These are phyloP conservation scores for Trifolium dubium DNA, from an alignment of 306 rosid species.

Conservation along the genomic window DNA sequence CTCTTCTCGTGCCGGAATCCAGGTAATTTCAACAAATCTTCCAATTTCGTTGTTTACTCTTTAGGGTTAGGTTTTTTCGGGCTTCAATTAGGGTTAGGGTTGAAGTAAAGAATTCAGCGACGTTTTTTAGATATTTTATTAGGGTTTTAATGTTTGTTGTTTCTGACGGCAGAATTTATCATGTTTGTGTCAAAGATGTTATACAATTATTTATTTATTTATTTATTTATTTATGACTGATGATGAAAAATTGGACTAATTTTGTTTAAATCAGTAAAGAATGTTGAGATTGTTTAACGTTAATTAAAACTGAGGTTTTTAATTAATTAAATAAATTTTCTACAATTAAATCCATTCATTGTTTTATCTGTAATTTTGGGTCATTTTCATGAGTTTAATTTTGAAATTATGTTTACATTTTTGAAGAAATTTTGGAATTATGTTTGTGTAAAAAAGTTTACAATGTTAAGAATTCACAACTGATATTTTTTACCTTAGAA, in stretches of 20 bases:
- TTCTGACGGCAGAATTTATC: not conserved
- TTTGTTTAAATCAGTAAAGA: not conserved
- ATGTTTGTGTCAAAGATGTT: not conserved
- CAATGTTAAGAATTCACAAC: not conserved
- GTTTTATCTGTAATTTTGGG: too few species aligned
- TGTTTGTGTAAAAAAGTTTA: too few species aligned
- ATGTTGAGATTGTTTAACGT: not conserved
- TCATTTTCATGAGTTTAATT: not conserved
- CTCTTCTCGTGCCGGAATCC: constrained; percentile 96
- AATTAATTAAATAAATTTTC: too few species aligned
- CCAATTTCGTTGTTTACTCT: not conserved
- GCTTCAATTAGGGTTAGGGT: not conserved
- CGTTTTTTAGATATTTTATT: not conserved
- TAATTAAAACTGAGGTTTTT: too few species aligned
- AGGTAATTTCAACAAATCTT: constrained; percentile 47
- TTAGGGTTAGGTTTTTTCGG: not conserved
- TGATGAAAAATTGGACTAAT: not conserved
- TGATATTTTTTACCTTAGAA: not conserved
- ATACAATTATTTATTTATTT: too few species aligned
- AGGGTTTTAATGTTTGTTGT: not conserved
- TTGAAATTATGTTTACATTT: not conserved
- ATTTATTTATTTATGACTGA: not conserved
- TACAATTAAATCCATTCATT: not conserved
- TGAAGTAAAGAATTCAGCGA: not conserved
- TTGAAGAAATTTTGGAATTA: not conserved